These are phyloP conservation scores for Penicillium palitans DNA, from an alignment of 2,329 filamentous ascomycete genomes.

Conservation along the genomic window DNA sequence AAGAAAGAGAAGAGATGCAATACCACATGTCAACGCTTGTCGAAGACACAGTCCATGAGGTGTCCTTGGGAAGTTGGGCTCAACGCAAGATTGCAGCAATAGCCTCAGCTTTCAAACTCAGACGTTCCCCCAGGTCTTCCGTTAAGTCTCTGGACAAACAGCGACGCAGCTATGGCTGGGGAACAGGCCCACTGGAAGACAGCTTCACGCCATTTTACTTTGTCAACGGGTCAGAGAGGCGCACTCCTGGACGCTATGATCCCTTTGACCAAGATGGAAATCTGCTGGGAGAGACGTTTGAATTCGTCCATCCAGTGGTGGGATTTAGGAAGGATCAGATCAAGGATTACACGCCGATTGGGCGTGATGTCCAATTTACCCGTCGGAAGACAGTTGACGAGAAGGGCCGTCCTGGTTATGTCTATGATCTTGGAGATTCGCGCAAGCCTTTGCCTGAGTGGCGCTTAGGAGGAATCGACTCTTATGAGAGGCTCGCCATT, in stretches of 20 bases:
- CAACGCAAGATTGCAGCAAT: background rate
- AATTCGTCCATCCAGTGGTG: constrained; percentile 23
- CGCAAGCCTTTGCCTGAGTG: constrained; percentile 18
- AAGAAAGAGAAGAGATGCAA: constrained; percentile 13
- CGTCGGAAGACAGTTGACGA: constrained; percentile 12
- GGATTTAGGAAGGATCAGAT: constrained; percentile 17
- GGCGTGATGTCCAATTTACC: constrained; percentile 6
- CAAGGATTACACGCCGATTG: constrained; percentile 15
- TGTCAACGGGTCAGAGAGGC: constrained; percentile 16
- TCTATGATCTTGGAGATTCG: constrained; percentile 12
- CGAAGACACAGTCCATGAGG: background rate
- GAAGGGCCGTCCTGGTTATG: constrained; percentile 10
- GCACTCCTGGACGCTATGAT: constrained; percentile 19
- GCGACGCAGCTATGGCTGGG: constrained; percentile 18
- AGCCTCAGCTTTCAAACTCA: background rate
- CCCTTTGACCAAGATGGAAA: constrained; percentile 3
- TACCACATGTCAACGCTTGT: constrained; percentile 1
- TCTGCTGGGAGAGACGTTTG: constrained; percentile 16
- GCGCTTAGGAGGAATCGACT: constrained; percentile 19
- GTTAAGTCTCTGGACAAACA: background rate
- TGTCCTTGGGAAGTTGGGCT: constrained; percentile 6
- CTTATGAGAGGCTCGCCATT: constrained; percentile 22
- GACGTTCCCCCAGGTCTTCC: background rate
- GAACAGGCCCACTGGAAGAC: constrained; percentile 14
- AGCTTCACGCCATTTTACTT: constrained; percentile 19